phyloP scores from a whole-genome alignment of 805 yeast species.

The Kuraishia cidri region DNA sequence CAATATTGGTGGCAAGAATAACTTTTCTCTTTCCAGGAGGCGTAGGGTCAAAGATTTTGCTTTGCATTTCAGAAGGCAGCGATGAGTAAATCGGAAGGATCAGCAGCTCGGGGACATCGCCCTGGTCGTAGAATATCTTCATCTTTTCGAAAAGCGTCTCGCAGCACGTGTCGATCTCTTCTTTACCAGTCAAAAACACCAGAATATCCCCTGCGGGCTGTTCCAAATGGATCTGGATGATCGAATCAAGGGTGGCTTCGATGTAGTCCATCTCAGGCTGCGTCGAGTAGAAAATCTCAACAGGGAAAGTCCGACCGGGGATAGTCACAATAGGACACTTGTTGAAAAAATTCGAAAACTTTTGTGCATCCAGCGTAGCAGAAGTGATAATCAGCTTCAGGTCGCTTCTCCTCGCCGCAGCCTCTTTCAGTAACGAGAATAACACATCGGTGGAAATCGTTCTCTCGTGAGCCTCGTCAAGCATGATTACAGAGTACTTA shows the following conservation, averaged over 20 bases:
- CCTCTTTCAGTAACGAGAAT: slow-evolving; percentile 75
- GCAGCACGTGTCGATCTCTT: slow-evolving; percentile 87
- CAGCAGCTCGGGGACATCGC: slow-evolving; percentile 50
- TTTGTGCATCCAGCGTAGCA: slow-evolving; percentile 86
- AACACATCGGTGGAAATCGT: slow-evolving; percentile 90
- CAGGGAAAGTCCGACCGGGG: slow-evolving; percentile 90
- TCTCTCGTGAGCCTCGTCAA: slow-evolving; percentile 97
- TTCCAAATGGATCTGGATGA: slow-evolving; percentile 77
- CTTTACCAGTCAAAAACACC: slow-evolving; percentile 87
- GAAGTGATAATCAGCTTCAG: slow-evolving; percentile 79
- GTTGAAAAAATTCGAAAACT: slow-evolving; percentile 72
- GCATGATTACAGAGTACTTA: slow-evolving; percentile 76
- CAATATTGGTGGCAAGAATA: slow-evolving; percentile 91
- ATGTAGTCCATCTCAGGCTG: slow-evolving; percentile 84
- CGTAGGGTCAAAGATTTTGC: slow-evolving; percentile 82
- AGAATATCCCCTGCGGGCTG: slow-evolving; percentile 74
- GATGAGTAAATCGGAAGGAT: slow-evolving; percentile 88
- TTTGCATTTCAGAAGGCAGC: slow-evolving; percentile 84
- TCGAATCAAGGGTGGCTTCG: slow-evolving; percentile 75
- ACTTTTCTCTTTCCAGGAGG: slow-evolving; percentile 81
- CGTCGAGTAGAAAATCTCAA: slow-evolving; percentile 70
- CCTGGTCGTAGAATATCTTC: slow-evolving; percentile 46
- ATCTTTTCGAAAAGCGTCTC: slow-evolving; percentile 61
- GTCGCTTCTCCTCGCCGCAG: slow-evolving; percentile 60
- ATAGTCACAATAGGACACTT: slow-evolving; percentile 75